A percentile compares a stretch with the other conserved stretches of the same genome.
Evolutionary conservation across 73 alveolate species (phyloP).

Genomic region (Symbiodinium natans): DNA sequence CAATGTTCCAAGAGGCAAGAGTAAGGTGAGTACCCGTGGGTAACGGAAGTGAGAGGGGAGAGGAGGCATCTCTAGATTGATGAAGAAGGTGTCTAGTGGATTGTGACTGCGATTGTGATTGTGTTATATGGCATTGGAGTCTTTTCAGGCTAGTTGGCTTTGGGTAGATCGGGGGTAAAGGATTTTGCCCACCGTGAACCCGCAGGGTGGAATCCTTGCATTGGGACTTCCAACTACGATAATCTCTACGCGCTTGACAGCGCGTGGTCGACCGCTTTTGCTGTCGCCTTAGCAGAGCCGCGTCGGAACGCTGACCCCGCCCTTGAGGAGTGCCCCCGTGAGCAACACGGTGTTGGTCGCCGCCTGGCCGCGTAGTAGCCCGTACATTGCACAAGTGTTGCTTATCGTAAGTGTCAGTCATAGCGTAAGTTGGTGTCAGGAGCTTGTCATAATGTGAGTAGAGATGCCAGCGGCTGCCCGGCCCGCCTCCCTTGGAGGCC

Average conservation of each 20-base stretch:
- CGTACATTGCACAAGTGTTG: not conserved
- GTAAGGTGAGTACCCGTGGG: not conserved
- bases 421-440: not conserved
- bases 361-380: not conserved
- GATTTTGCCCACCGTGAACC: not conserved
- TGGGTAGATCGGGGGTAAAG: not conserved
- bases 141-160: not conserved
- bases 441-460: no score
- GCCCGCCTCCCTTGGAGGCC: constrained; percentile 17
- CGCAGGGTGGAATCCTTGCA: not conserved
- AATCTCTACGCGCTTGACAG: not conserved
- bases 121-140: no score
- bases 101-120: no score
- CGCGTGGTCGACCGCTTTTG: not conserved
- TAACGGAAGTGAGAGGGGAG: not conserved
- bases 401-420: not conserved
- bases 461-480: not conserved
- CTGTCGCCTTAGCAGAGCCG: not conserved
- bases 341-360: not conserved
- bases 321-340: not conserved
- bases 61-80: not conserved
- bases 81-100: no score
- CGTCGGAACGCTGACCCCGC: not conserved
- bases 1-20: not conserved
- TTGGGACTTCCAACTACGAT: not conserved